Percentiles rank a stretch among this genome's conserved stretches.
Evolutionary conservation across 2,329 filamentous ascomycete species (phyloP).

Genomic region (Sporothrix sp.): DNA sequence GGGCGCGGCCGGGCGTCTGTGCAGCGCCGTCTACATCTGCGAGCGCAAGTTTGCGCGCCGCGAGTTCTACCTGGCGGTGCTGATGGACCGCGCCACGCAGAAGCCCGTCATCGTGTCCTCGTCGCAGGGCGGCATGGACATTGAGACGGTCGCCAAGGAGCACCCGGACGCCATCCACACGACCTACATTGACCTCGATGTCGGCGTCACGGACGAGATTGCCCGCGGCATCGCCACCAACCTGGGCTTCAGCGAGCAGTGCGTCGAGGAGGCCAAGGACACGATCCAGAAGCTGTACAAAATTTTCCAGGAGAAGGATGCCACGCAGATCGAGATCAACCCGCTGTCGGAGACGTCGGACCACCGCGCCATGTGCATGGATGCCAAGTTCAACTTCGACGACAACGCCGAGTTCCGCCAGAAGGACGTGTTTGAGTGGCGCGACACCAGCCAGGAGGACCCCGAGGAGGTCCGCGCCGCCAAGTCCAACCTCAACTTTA

Average conservation of each 20-base stretch:
- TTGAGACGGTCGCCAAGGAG: constrained; percentile 97
- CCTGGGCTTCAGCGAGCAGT: constrained; percentile 96
- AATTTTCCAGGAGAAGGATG: constrained; percentile 97
- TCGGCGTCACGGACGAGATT: constrained; percentile 90
- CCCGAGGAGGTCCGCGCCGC: constrained; percentile 95
- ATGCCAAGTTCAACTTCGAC: constrained; percentile 97
- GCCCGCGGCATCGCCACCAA: constrained; percentile 80
- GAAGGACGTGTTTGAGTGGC: constrained; percentile 89
- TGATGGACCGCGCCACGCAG: constrained; percentile 93
- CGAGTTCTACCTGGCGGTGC: constrained; percentile 97
- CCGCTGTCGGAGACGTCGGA: constrained; percentile 96
- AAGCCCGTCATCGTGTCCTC: constrained; percentile 93
- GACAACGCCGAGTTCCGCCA: constrained; percentile 99
- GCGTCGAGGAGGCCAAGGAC: constrained; percentile 87
- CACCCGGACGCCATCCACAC: constrained; percentile 92
- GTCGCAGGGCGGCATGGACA: constrained; percentile 98
- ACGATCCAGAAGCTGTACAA: constrained; percentile 99
- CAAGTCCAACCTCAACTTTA: constrained; percentile 94
- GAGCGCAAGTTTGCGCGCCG: constrained; percentile 98
- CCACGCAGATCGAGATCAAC: constrained; percentile 99
- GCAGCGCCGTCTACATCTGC: constrained; percentile 97
- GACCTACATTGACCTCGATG: constrained; percentile 86
- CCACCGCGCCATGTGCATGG: constrained; percentile 97
- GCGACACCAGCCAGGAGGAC: constrained; percentile 93
- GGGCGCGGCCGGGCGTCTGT: constrained; percentile 82